These are phyloP conservation scores for Verticillium albo-atrum DNA, from an alignment of 2,329 filamentous ascomycete genomes.

Conservation along the genomic window DNA sequence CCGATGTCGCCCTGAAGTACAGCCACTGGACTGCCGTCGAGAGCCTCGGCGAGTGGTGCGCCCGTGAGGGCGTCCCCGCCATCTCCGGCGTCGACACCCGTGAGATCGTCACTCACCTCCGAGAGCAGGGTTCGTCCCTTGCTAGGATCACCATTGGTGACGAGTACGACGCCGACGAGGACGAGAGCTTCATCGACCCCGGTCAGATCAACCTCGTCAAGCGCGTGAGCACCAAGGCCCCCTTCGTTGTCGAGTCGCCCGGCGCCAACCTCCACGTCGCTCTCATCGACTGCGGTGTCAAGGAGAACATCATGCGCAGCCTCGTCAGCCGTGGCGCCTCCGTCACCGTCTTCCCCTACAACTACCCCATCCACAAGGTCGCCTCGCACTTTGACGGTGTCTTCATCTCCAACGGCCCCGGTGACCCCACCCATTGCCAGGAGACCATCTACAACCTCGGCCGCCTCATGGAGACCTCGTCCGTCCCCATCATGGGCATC, in stretches of 20 bases:
- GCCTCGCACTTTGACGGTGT: slow-evolving; percentile 96
- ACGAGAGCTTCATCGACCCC: slow-evolving; percentile 92
- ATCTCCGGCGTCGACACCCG: slow-evolving; percentile 97
- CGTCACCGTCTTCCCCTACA: slow-evolving; percentile 90
- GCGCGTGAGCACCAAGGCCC: slow-evolving; percentile 95
- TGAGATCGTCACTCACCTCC: slow-evolving; percentile 90
- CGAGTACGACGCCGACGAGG: slow-evolving; percentile 97
- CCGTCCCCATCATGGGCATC: slow-evolving; percentile 94
- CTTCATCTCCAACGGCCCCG: slow-evolving; percentile 98
- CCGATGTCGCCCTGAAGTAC: slow-evolving; percentile 89
- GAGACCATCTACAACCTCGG: slow-evolving; percentile 89
- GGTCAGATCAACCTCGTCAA: slow-evolving; percentile 95
- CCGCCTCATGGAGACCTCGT: slow-evolving; percentile 85
- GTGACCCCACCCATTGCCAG: slow-evolving; percentile 95
- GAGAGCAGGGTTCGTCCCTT: slow-evolving; percentile 94
- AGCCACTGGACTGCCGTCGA: slow-evolving; percentile 99
- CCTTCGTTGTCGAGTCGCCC: slow-evolving; percentile 87
- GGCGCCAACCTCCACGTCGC: slow-evolving; percentile 86
- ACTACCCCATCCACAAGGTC: slow-evolving; percentile 98
- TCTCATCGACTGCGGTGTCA: slow-evolving; percentile 95
- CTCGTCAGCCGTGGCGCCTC: slow-evolving; percentile 87
- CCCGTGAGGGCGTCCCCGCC: slow-evolving; percentile 89
- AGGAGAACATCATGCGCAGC: slow-evolving; percentile 98
- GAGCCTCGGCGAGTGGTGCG: slow-evolving; percentile 89
- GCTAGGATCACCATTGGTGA: slow-evolving; percentile 93